Conservation (phyloP, 2,329 filamentous ascomycete genomes). For the Purpureocillium lavendulum region DNA sequence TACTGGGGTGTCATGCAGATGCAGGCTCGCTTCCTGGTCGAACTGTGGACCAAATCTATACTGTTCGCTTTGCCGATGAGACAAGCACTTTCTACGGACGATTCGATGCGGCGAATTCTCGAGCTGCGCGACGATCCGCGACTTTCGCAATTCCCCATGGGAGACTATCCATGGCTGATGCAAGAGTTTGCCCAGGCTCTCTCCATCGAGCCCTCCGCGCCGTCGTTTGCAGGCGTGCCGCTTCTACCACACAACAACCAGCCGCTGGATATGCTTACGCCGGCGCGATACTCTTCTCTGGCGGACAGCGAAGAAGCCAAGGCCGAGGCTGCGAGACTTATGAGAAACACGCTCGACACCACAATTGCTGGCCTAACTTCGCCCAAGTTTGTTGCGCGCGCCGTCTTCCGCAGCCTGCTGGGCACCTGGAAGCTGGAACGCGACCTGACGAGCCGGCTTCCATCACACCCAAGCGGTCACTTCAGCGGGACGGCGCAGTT, state of each 20-base stretch:
- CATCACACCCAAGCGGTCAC: slow-evolving; percentile 53
- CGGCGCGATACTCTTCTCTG: slow-evolving; percentile 41
- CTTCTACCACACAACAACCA: slow-evolving; percentile 29
- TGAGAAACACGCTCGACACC: slow-evolving; percentile 35
- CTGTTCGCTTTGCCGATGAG: slow-evolving; percentile 19
- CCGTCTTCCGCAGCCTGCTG: slow-evolving; percentile 62
- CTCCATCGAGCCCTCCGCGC: slow-evolving; percentile 33
- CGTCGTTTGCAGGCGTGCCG: slow-evolving; percentile 18
- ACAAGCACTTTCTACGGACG: slow-evolving; percentile 33
- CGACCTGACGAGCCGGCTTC: slow-evolving; percentile 42
- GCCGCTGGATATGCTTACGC: slow-evolving; percentile 46
- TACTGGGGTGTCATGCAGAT: slow-evolving; percentile 87
- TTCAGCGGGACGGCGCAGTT: slow-evolving; percentile 60
- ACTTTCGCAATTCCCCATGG: slow-evolving; percentile 70
- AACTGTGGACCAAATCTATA: slow-evolving; percentile 42
- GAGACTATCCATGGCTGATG: slow-evolving; percentile 70
- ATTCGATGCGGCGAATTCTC: slow-evolving; percentile 36
- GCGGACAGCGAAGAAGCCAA: slow-evolving; percentile 26
- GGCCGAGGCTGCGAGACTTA: slow-evolving; percentile 31
- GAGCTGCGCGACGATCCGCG: slow-evolving; percentile 42
- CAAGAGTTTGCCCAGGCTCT: slow-evolving; percentile 58
- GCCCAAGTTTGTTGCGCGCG: slow-evolving; percentile 50
- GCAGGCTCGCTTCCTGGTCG: slow-evolving; percentile 63
- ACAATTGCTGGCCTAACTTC: slow-evolving; percentile 31
- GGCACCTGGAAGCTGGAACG: slow-evolving; percentile 60